These are phyloP conservation scores for Aureobasidium sp. DNA, from an alignment of 2,329 filamentous ascomycete genomes.

Conservation along the genomic window DNA sequence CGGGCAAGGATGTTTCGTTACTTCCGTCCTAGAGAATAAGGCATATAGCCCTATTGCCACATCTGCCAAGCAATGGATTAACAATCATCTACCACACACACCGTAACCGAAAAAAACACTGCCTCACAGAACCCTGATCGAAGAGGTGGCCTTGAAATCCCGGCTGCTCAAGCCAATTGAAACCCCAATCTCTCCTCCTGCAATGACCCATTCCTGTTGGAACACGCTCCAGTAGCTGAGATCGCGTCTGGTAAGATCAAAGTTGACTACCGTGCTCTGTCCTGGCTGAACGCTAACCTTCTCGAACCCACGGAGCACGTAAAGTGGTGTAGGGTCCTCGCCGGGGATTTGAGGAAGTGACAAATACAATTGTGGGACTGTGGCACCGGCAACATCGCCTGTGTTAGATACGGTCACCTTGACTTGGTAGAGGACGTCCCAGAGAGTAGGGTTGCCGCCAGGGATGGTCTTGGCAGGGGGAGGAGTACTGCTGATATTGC, in stretches of 20 bases:
- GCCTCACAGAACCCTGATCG: not conserved
- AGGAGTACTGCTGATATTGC: slow-evolving; percentile 42
- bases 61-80: not conserved
- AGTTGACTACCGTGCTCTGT: slow-evolving; percentile 24
- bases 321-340: slow-evolving; percentile 54
- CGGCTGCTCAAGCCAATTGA: slow-evolving; percentile 25
- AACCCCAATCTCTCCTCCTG: slow-evolving; percentile 19
- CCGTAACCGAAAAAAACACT: not conserved
- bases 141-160: slow-evolving; percentile 18
- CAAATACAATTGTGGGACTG: slow-evolving; percentile 55
- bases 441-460: slow-evolving; percentile 56
- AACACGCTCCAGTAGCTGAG: slow-evolving; percentile 35
- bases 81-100: not conserved
- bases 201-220: slow-evolving; percentile 32
- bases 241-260: slow-evolving; percentile 34
- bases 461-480: slow-evolving; percentile 37
- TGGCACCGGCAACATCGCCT: slow-evolving; percentile 55
- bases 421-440: slow-evolving; percentile 61
- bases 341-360: slow-evolving; percentile 40
- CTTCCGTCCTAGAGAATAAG: not conserved
- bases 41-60: not conserved
- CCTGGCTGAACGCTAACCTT: slow-evolving; percentile 30
- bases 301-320: slow-evolving; percentile 38
- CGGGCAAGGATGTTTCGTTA: not conserved
- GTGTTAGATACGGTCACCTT: slow-evolving; percentile 63